Percentiles rank a stretch among this genome's conserved stretches.
Conservation (phyloP, 768 basidiomycete species). For the Podaxis sp. region DNA sequence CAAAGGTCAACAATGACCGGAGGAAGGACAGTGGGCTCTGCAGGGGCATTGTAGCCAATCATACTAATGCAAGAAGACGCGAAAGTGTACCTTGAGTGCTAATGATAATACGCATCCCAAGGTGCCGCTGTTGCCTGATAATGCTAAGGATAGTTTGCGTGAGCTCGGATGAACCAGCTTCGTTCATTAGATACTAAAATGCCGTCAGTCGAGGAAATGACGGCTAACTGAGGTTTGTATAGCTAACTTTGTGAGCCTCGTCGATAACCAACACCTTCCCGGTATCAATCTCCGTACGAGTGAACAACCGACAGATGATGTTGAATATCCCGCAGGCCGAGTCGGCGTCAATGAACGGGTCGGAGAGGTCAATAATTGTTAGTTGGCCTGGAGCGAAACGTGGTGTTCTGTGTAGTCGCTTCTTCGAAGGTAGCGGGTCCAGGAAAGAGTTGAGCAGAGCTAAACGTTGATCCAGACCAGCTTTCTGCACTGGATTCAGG, state of each 20-base stretch:
- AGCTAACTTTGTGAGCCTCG: conserved; percentile 68
- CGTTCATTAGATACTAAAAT: conserved; percentile 57
- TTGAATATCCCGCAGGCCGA: conserved; percentile 73
- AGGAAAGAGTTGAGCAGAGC: conserved; percentile 59
- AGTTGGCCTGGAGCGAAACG: conserved; percentile 58
- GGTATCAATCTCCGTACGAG: conserved; percentile 54
- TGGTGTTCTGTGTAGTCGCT: conserved; percentile 2
- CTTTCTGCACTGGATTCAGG: conserved; percentile 56
- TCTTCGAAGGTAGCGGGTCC: conserved; percentile 22
- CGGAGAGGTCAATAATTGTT: conserved; percentile 70
- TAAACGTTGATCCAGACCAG: conserved; percentile 62
- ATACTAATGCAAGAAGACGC: not conserved
- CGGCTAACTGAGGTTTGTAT: not conserved
- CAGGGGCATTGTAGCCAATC: not conserved
- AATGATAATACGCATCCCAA: conserved; percentile 70
- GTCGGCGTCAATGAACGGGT: conserved; percentile 66
- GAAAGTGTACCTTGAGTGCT: conserved; percentile 61
- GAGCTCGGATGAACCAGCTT: conserved; percentile 45
- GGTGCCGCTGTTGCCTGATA: conserved; percentile 68
- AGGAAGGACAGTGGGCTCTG: conserved; percentile 75
- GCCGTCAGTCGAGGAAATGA: not conserved
- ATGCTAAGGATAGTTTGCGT: conserved; percentile 57
- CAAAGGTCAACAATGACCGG: conserved; percentile 67
- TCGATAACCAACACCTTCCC: conserved; percentile 74
- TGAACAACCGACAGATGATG: conserved; percentile 62